These are phyloP conservation scores for Teratosphaeria viscida DNA, from an alignment of 2,329 filamentous ascomycete genomes.

Conservation along the genomic window DNA sequence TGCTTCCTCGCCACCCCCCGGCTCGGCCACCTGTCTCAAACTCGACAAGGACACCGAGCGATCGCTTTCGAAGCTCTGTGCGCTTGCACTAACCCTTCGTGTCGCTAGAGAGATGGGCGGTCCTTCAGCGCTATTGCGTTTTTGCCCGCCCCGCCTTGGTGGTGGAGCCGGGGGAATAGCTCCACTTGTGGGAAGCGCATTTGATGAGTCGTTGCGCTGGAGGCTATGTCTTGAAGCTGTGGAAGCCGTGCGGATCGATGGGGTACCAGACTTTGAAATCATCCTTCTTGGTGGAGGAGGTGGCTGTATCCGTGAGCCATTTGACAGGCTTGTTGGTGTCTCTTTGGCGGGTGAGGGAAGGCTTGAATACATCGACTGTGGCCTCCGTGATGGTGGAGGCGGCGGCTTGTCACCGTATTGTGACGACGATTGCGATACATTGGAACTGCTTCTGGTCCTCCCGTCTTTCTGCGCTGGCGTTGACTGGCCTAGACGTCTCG, in stretches of 20 bases:
- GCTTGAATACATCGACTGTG: slow-evolving; percentile 4
- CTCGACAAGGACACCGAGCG: slow-evolving; percentile 11
- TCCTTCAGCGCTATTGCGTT: slow-evolving; percentile 16
- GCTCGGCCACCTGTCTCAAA: slow-evolving; percentile 12
- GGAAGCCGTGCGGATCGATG: slow-evolving; percentile 9
- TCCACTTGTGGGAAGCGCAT: slow-evolving; percentile 1
- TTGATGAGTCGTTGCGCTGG: slow-evolving; percentile 9
- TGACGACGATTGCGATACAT: slow-evolving; percentile 12
- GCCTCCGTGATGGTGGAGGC: slow-evolving; percentile 20
- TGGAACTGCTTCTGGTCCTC: slow-evolving; percentile 17
- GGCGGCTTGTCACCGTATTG: slow-evolving; percentile 13
- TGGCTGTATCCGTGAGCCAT: slow-evolving; percentile 8
- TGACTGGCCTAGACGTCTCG: slow-evolving; percentile 35
- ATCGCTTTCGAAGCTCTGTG: slow-evolving; percentile 15
- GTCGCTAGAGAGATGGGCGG: slow-evolving; percentile 4
- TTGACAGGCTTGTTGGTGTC: slow-evolving; percentile 3
- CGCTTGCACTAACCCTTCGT: slow-evolving; percentile 12
- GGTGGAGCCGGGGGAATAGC: slow-evolving; percentile 21
- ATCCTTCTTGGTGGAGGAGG: slow-evolving; percentile 20
- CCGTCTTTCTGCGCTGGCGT: slow-evolving; percentile 3
- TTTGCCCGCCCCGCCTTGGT: slow-evolving; percentile 14
- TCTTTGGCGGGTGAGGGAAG: slow-evolving; percentile 3
- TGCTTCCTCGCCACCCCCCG: slow-evolving; percentile 1
- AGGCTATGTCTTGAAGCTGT: slow-evolving; percentile 11
- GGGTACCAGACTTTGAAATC: slow-evolving; percentile 11